Base-by-base conservation (phyloP, 139 green algal species). In the Chara braunii region DNA sequence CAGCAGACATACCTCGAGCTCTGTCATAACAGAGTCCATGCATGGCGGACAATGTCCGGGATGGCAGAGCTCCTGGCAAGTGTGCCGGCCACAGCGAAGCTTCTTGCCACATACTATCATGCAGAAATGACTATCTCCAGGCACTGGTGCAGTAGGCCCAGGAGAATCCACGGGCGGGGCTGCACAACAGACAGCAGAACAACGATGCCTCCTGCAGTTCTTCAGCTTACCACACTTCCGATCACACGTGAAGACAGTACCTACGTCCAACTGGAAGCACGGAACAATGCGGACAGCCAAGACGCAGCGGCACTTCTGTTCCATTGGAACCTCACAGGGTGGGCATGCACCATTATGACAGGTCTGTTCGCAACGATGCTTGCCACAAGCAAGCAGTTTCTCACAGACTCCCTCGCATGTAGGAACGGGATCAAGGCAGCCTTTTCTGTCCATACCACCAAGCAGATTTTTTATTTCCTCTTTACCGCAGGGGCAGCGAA, bases 191-290 rank as follows among this genome's bases (percentile, higher is more conserved):
- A 29, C 44, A 29, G 31, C 37, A 29, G 24, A 50, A 53, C 64
- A 77, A 22, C 67, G 70, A 36, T 75, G 65, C 64, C 64, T 43
- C 14, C 52, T 65, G 35, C 65, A 75, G 66, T 40, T 75, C 63
- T 79, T 79, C 70, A 63, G 62, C 24, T 22, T 14, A 8, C 54
- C 70, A 40, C 64, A 75, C 31, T 68, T 74, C 23, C 36, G 33
- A n/a, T 69, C 37, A 31, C 68, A 76, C 12, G 35, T 7, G 42
- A 76, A 76, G 7, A n/a, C 14, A 3, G 11, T 29, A 32, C 3
- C 29, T 43, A 7, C 24, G 32, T 64, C 30, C 61, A 31, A 48
- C 30, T 70, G 23, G 43, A 36, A 53, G 37, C 66, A 75, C 12
- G 60, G 36, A 24, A 70, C 66, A 2, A n/a, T 75, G 18, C 66